Percentiles rank a stretch among this genome's conserved stretches.
Evolutionary conservation across 2,329 filamentous ascomycete species (phyloP).

Genomic region (Cucurbitaria berberidis): DNA sequence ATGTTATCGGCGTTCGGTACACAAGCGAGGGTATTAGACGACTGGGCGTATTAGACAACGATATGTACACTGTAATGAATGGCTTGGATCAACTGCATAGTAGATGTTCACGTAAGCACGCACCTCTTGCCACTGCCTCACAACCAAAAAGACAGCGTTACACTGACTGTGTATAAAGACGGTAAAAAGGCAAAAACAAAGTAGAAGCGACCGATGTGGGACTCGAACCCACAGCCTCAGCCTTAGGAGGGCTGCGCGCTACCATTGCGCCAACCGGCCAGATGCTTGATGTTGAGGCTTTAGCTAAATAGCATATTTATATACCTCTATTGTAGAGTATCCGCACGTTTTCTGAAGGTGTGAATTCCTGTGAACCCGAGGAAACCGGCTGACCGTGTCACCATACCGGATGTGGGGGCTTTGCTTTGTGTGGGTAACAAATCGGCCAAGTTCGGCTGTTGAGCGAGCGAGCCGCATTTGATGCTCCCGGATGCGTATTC

Average conservation of each 20-base stretch:
- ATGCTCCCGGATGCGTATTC: no score
- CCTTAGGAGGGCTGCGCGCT: constrained; percentile 50
- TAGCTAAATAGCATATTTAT: not conserved
- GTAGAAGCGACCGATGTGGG: constrained; percentile 40
- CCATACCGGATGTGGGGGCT: no score
- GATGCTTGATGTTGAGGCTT: constrained; percentile 9
- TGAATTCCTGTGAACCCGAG: no score
- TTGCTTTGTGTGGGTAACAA: no score
- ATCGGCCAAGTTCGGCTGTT: no score
- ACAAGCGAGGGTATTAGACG: not conserved
- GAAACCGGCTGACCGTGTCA: no score
- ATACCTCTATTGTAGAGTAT: no score
- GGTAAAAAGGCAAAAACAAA: not conserved
- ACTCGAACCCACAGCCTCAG: constrained; percentile 49
- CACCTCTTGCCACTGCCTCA: no score
- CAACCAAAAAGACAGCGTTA: not conserved
- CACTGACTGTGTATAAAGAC: no score
- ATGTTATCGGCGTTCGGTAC: constrained; percentile 8
- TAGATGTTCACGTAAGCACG: not conserved
- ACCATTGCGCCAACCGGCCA: constrained; percentile 49
- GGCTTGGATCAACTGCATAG: not conserved
- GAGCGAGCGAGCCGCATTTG: no score
- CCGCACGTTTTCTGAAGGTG: no score
- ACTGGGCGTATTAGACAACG: not conserved
- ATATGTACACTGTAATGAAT: not conserved